Percentiles rank a stretch among this genome's conserved stretches.
These are phyloP conservation scores for Wickerhamomyces queroliae DNA, from an alignment of 805 yeast genomes.

Conservation along the genomic window DNA sequence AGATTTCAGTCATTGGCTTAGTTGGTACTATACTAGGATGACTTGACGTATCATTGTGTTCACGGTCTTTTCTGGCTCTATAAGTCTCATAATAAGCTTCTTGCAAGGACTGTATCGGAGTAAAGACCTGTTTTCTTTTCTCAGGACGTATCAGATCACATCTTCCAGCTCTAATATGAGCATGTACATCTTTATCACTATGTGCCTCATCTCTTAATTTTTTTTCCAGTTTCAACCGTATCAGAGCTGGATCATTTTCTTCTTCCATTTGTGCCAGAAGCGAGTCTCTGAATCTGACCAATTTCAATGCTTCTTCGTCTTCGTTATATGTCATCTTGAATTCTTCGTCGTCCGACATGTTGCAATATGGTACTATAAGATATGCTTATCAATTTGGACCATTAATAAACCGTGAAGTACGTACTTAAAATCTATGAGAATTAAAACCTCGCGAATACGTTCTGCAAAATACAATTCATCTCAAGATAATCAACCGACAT, in stretches of 20 bases:
- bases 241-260: slow-evolving; percentile 2
- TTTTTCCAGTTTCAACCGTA: slow-evolving; percentile 15
- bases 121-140: slow-evolving; percentile 10
- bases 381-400: too few species aligned
- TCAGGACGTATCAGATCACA: slow-evolving; percentile 17
- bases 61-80: slow-evolving; percentile 17
- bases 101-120: slow-evolving; percentile 9
- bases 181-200: too few species aligned
- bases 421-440: too few species aligned
- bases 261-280: background rate
- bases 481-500: too few species aligned
- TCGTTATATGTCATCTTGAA: too few species aligned
- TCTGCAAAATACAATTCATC: too few species aligned
- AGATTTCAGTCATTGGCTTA: background rate
- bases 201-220: slow-evolving; percentile 12
- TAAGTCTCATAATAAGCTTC: slow-evolving; percentile 16
- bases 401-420: too few species aligned
- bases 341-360: too few species aligned
- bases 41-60: slow-evolving; percentile 3
- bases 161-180: slow-evolving; percentile 19
- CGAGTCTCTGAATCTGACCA: background rate
- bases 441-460: too few species aligned
- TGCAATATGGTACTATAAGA: too few species aligned
- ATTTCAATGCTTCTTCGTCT: background rate
- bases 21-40: slow-evolving; percentile 1